phyloP scores from a whole-genome alignment of 2,329 filamentous ascomycete genomes.

The Scedosporium apiospermum region DNA sequence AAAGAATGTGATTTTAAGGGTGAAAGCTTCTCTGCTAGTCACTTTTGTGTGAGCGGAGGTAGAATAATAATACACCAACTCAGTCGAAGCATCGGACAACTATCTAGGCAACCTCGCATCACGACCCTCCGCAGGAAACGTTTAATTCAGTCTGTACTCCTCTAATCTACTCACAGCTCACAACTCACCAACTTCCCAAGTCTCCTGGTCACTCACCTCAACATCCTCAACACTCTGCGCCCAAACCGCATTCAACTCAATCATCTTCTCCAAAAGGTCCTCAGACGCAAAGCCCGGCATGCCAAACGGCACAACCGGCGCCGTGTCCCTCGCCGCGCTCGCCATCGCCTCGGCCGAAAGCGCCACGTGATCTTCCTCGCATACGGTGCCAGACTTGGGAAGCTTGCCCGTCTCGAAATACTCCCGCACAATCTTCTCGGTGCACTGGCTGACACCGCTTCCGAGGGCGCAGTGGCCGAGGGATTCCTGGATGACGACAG shows the following conservation, averaged over 20 bases:
- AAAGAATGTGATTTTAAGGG: too few species aligned
- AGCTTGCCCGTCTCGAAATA: constrained; percentile 21
- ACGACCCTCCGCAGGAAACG: too few species aligned
- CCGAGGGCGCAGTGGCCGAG: constrained; percentile 18
- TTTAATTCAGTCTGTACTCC: too few species aligned
- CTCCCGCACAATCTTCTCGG: constrained; percentile 11
- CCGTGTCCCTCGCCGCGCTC: background rate
- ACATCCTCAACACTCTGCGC: background rate
- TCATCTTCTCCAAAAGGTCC: background rate
- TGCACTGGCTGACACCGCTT: constrained; percentile 12
- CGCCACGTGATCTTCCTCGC: constrained; percentile 7
- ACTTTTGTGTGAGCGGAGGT: too few species aligned
- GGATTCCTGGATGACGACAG: constrained; percentile 19
- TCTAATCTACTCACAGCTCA: too few species aligned
- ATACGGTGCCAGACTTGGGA: constrained; percentile 14
- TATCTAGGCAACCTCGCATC: too few species aligned
- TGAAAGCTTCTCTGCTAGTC: too few species aligned
- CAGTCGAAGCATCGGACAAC: too few species aligned
- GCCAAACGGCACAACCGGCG: background rate
- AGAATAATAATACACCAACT: too few species aligned
- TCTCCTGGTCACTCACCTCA: background rate
- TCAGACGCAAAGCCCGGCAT: background rate
- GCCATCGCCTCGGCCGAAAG: background rate
- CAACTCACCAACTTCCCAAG: too few species aligned
- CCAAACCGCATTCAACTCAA: background rate